Evolutionary conservation across 1,284 basidiomycete genomes (phyloP).

Genomic region (Sanghuangporus sanghuang): DNA sequence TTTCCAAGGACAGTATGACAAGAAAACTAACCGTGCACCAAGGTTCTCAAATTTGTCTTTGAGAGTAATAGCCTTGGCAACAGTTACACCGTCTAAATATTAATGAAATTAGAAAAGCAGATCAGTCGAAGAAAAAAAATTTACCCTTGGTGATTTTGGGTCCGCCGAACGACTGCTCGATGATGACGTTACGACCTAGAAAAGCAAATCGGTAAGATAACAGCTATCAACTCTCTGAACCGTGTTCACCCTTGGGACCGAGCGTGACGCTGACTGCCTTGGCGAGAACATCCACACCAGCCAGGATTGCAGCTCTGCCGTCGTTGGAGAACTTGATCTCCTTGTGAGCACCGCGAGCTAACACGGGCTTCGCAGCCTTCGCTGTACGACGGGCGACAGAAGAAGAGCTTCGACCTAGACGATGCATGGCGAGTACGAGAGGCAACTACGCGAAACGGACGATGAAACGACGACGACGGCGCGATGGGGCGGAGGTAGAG

Average conservation of each 20-base stretch:
- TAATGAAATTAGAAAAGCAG: not conserved
- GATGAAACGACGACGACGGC: not conserved
- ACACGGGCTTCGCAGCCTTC: constrained; percentile 43
- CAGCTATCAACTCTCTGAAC: not conserved
- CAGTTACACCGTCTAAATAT: constrained; percentile 87
- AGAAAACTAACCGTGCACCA: constrained; percentile 76
- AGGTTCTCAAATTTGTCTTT: constrained; percentile 99
- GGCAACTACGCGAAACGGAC: not conserved
- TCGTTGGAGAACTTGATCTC: constrained; percentile 98
- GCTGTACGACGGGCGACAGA: constrained; percentile 39
- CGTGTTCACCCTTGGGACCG: constrained; percentile 81
- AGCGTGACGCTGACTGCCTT: constrained; percentile 94
- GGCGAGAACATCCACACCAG: constrained; percentile 94
- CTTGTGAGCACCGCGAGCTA: constrained; percentile 81
- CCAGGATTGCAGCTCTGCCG: constrained; percentile 89
- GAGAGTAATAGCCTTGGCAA: constrained; percentile 91
- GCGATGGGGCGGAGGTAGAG: not conserved
- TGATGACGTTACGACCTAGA: constrained; percentile 93
- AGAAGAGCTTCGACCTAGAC: constrained; percentile 29
- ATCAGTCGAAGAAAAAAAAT: constrained; percentile 20
- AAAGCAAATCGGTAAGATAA: constrained; percentile 15
- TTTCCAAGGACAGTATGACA: constrained; percentile 5
- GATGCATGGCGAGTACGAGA: constrained; percentile 11
- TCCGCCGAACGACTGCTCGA: constrained; percentile 95
- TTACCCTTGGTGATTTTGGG: constrained; percentile 96